Percentiles rank a stretch among this genome's conserved stretches.
phyloP scores from a whole-genome alignment of 2,329 filamentous ascomycete genomes.

The Xylariaceae sp. region DNA sequence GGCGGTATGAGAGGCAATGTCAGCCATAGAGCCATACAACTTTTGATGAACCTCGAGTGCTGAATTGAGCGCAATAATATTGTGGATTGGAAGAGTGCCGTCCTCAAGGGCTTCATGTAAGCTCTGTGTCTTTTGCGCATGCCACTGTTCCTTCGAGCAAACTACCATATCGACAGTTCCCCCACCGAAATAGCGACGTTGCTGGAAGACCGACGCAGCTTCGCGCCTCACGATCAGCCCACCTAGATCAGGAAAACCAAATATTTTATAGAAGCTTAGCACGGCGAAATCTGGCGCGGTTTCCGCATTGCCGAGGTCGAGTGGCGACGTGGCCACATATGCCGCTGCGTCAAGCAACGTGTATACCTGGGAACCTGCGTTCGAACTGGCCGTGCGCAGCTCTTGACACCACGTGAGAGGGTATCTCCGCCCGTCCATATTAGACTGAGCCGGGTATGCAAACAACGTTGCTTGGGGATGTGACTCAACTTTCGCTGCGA shows the following conservation, averaged over 20 bases:
- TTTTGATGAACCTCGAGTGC: constrained; percentile 73
- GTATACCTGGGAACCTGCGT: constrained; percentile 52
- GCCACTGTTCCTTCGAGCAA: constrained; percentile 79
- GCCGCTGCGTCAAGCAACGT: constrained; percentile 87
- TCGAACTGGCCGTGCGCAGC: constrained; percentile 47
- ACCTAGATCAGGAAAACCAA: constrained; percentile 92
- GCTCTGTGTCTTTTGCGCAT: constrained; percentile 73
- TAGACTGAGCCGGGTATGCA: constrained; percentile 90
- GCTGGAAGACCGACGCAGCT: constrained; percentile 67
- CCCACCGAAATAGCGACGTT: constrained; percentile 86
- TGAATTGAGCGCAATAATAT: constrained; percentile 79
- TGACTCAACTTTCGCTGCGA: constrained; percentile 39
- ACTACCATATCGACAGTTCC: constrained; percentile 93
- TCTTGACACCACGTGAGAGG: constrained; percentile 71
- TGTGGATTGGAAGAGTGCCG: constrained; percentile 90
- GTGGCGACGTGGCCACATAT: constrained; percentile 75
- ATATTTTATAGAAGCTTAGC: constrained; percentile 96
- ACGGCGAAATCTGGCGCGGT: constrained; percentile 82
- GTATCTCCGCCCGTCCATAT: constrained; percentile 83
- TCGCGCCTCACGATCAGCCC: constrained; percentile 81
- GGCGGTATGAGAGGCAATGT: constrained; percentile 73
- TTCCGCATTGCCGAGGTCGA: constrained; percentile 70
- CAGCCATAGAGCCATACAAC: constrained; percentile 74
- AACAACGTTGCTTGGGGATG: constrained; percentile 57
- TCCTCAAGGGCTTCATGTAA: constrained; percentile 88